Conservation (phyloP, 2,329 filamentous ascomycete species). For the Dothideomycetes sp. region DNA sequence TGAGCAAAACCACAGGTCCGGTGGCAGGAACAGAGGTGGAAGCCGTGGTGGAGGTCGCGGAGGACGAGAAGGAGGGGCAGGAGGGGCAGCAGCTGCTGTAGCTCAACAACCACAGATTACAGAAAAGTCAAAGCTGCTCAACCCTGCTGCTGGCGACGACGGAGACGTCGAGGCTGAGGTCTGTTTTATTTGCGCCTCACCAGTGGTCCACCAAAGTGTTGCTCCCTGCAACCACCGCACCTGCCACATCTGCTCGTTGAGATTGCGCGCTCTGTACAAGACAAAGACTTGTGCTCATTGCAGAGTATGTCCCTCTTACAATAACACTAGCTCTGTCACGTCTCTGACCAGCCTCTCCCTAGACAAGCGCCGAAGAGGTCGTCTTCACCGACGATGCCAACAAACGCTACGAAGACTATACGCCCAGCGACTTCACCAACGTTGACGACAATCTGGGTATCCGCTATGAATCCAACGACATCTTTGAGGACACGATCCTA, state of each 20-base stretch:
- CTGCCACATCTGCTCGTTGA: conserved; percentile 88
- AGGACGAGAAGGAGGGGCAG: conserved; percentile 33
- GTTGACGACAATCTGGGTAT: conserved; percentile 83
- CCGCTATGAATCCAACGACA: conserved; percentile 78
- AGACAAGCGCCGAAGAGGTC: conserved; percentile 67
- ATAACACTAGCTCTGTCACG: background rate
- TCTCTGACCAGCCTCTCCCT: conserved; percentile 2
- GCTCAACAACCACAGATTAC: conserved; percentile 13
- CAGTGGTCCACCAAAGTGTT: conserved; percentile 76
- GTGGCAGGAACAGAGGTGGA: conserved; percentile 16
- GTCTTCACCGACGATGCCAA: conserved; percentile 81
- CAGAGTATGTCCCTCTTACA: conserved; percentile 56
- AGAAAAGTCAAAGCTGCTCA: conserved; percentile 1
- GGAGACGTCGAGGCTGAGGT: conserved; percentile 53
- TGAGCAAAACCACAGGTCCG: conserved; percentile 24
- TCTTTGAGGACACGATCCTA: conserved; percentile 81
- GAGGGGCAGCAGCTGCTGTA: conserved; percentile 28
- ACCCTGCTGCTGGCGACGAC: conserved; percentile 3
- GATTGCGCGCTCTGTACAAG: conserved; percentile 90
- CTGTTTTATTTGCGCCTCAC: conserved; percentile 96
- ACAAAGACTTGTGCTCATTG: conserved; percentile 96
- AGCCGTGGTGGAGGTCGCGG: conserved; percentile 14
- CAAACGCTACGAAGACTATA: conserved; percentile 82
- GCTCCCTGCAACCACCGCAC: conserved; percentile 93
- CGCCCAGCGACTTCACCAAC: conserved; percentile 60